A percentile compares a stretch with the other conserved stretches of the same genome.
phyloP scores from a whole-genome alignment of 2,329 filamentous ascomycete genomes.

The Talaromyces rugulosus region DNA sequence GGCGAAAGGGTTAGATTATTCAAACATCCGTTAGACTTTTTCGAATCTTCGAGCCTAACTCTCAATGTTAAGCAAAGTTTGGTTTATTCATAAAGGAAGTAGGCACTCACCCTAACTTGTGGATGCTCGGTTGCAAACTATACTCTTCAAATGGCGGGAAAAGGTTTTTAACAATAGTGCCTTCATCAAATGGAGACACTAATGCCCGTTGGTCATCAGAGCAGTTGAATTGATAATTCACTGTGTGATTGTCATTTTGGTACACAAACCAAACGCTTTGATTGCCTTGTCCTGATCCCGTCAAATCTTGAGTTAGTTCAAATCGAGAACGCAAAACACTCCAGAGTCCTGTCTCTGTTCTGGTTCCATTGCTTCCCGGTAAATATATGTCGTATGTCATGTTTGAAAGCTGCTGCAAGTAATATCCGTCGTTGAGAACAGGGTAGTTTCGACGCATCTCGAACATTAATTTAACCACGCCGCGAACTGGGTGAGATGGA shows the following conservation, averaged over 20 bases:
- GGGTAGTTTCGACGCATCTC: constrained; percentile 51
- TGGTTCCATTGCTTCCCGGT: constrained; percentile 44
- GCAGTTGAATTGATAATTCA: constrained; percentile 53
- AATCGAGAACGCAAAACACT: constrained; percentile 49
- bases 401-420: constrained; percentile 49
- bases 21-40: constrained; percentile 49
- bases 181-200: constrained; percentile 49
- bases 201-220: constrained; percentile 38
- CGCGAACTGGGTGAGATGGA: constrained; percentile 53
- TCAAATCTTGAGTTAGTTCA: constrained; percentile 44
- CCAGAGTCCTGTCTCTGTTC: constrained; percentile 54
- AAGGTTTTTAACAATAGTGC: constrained; percentile 53
- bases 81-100: background rate
- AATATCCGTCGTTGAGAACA: constrained; percentile 53
- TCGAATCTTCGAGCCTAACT: constrained; percentile 36
- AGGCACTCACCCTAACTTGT: constrained; percentile 30
- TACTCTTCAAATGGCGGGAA: constrained; percentile 55
- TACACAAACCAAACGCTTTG: constrained; percentile 35
- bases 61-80: background rate
- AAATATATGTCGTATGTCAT: constrained; percentile 45
- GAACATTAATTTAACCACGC: constrained; percentile 54
- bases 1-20: constrained; percentile 44
- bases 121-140: constrained; percentile 40
- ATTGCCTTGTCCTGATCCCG: constrained; percentile 29
- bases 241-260: constrained; percentile 36